Evolutionary conservation across 306 rosid species (phyloP).

Genomic region (Sicyos baderoa): DNA sequence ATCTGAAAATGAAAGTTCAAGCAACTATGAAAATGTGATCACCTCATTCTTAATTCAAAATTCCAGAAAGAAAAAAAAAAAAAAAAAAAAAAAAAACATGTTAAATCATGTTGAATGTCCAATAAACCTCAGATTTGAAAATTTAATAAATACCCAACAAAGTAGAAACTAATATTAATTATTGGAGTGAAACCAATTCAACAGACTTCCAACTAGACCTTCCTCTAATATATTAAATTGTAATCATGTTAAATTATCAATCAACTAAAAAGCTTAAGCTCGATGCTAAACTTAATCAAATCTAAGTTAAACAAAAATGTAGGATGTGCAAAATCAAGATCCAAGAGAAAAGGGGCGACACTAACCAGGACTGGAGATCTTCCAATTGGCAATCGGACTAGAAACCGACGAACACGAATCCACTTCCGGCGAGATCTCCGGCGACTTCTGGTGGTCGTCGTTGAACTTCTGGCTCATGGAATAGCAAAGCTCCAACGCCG

Average conservation of each 20-base stretch:
- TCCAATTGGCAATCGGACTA: constrained; percentile 62
- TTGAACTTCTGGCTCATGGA: constrained; percentile 72
- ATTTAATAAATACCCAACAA: no score
- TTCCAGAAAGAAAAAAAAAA: no score
- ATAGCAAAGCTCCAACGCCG: constrained; percentile 75
- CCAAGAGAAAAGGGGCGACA: constrained; percentile 6
- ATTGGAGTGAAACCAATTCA: no score
- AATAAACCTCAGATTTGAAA: no score
- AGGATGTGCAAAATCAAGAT: not conserved
- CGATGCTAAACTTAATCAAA: no score
- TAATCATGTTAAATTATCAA: no score
- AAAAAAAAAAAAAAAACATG: no score
- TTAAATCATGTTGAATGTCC: no score
- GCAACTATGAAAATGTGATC: not conserved
- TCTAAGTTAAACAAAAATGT: not conserved
- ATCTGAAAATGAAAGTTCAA: not conserved
- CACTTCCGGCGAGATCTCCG: constrained; percentile 25
- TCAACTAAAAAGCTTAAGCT: no score
- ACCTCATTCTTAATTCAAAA: not conserved
- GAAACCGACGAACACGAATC: constrained; percentile 39
- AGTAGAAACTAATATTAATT: no score
- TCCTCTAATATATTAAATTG: no score
- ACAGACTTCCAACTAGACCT: no score
- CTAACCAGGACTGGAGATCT: constrained; percentile 80
- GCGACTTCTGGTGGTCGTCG: constrained; percentile 45